Base-by-base conservation (phyloP, 257 asterid species). In the Penstemon eatonii region DNA sequence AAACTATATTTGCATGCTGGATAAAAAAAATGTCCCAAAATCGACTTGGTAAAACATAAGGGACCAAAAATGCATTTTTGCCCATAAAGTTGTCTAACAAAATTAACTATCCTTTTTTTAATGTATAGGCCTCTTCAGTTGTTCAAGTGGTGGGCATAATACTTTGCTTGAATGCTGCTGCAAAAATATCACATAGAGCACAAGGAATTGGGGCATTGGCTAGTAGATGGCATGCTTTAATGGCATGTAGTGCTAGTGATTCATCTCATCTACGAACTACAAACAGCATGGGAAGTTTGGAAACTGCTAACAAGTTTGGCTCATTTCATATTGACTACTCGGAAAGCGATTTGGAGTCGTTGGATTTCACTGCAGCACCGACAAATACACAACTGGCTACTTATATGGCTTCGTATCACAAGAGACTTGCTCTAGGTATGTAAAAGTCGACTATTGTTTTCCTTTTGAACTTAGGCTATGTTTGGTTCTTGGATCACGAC, bases 361-460 rank as follows among this genome's bases (percentile, higher is more conserved):
- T 83, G 51, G 95, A 91, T 78, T 86, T 81, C 66, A 40, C 77
- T 25, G 45, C 89, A 18, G 68, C 75, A 8, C 87, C 89, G 5
- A 72, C 81, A 45, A 83, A 79, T 73, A 75, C 89, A 19, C 91
- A 87, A 61, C 79, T 85, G 72, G 83, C 84, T 0, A 79, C 92
- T 33, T 81, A 83, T 69, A 78, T 85, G 88, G 82, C 96, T 45
- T 85, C 90, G 13, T 89, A 88, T 79, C 97, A 91, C 80, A 88
- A 84, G 82, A 78, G 93, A 73, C 87, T 85, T 73, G 89, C 96
- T 60, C 77, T 91, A 76, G 97, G 97, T 91, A 88, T 47, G 79
- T 56, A 8, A 52, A 60, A 25, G 33, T 51, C 45, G 53, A 44
- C 47, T 58, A 57, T 45, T 51, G 12, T 60, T 18, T 11, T 59